Conservation (phyloP, 192 early-diverging fungal species). For the Coemansia sp. region DNA sequence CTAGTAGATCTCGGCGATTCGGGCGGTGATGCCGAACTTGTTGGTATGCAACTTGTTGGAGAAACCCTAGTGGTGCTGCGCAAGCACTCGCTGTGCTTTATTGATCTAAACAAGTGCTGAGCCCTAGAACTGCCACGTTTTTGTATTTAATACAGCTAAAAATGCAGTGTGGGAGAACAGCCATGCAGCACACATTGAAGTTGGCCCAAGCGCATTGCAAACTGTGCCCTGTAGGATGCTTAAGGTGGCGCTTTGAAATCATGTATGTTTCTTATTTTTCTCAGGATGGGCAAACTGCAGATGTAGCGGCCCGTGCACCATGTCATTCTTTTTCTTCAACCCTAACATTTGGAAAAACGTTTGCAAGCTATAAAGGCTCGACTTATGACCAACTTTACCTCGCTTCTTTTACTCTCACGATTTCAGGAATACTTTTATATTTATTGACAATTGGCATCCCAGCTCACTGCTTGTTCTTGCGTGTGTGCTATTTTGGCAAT, state of each 20-base stretch:
- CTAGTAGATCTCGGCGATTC: conserved; percentile 36
- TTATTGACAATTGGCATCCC: not conserved
- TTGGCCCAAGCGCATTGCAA: not conserved
- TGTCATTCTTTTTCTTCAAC: too few relatives aligned
- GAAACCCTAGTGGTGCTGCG: conserved; percentile 28
- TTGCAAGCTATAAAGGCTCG: not conserved
- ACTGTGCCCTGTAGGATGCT: not conserved
- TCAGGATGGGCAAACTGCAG: not conserved
- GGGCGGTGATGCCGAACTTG: conserved; percentile 18
- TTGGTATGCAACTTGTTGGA: conserved; percentile 35
- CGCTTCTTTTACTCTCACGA: not conserved
- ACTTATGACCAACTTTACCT: not conserved
- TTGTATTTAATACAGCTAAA: not conserved
- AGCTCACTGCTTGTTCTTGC: not conserved
- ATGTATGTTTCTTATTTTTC: not conserved
- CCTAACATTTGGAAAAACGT: too few relatives aligned
- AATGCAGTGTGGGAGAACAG: conserved; percentile 1
- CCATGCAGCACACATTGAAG: not conserved
- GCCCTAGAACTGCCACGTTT: not conserved
- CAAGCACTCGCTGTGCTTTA: conserved; percentile 15
- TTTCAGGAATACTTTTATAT: not conserved
- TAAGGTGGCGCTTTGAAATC: not conserved
- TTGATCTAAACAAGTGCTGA: conserved; percentile 30
- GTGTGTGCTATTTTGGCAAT: not conserved
- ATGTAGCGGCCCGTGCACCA: too few relatives aligned